Evolutionary conservation across 768 basidiomycete genomes (phyloP), one percentile per base, ranked within the genome.

Genomic region (Amanita inopinata): DNA sequence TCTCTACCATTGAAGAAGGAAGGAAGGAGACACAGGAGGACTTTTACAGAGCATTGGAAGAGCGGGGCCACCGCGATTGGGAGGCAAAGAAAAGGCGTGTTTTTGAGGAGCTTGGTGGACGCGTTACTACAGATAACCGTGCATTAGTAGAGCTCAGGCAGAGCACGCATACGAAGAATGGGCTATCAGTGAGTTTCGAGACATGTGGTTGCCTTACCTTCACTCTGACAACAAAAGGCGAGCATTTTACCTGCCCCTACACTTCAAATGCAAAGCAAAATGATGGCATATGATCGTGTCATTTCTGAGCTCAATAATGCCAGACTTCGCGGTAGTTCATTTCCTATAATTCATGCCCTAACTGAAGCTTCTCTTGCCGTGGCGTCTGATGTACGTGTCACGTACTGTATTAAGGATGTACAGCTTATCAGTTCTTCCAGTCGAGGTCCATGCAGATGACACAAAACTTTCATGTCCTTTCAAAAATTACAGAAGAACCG

Each of bases 201-300:
- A 10, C 38, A 11, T 8, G 10, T 31, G 33, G 36, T 43, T 18
- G 27, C 9, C 22, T 30, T 27, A n/a, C 11, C 31, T 38, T 46
- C 27, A 24, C 14, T 33, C 18, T 7, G 23, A 41, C 15, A 37
- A 31, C 38, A 44, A 35, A 46, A 66, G 63, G 53, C 62, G 5
- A 63, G 59, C 48, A 52, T 55, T 31, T 64, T 70, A 1, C 78
- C 82, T 1, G 77, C 70, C 46, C 61, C 81, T 15, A 77, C 71
- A 10, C 59, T 86, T 30, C 84, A 88, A 55, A 85, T 85, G 82
- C 91, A 93, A 60, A 79, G 74, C 61, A 88, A 87, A 62, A 92
- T 97, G 92, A 89, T 97, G 84, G 81, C 79, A 9, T 99, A 97
- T 58, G 87, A 93, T 65, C 77, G 78, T 36, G 80, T 86, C 23